Evolutionary conservation across 2,329 filamentous ascomycete genomes (phyloP).

Genomic region (Aspergillus sp.): DNA sequence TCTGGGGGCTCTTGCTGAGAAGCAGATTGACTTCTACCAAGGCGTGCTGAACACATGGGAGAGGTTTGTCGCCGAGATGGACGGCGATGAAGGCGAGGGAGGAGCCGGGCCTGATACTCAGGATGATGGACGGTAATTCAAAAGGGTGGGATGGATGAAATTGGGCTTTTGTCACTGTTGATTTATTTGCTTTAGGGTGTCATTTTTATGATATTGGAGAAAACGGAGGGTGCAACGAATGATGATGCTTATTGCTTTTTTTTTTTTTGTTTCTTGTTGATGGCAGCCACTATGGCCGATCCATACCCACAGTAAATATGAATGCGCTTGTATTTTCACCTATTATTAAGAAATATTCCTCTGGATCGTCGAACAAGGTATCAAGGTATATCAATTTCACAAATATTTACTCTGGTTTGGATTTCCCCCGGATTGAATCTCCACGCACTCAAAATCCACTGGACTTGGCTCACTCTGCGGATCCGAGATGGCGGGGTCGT

Average conservation of each 20-base stretch:
- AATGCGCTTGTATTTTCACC: background rate
- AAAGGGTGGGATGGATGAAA: background rate
- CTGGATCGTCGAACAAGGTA: no score
- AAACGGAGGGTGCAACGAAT: background rate
- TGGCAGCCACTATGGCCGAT: background rate
- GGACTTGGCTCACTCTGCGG: slow-evolving; percentile 20
- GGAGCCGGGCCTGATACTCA: background rate
- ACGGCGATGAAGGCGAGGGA: slow-evolving; percentile 50
- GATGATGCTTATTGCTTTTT: background rate
- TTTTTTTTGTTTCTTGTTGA: no score
- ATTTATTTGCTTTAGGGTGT: background rate
- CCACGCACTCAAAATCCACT: slow-evolving; percentile 23
- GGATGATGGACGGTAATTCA: background rate
- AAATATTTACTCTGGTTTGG: slow-evolving; percentile 1
- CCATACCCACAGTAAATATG: slow-evolving; percentile 1
- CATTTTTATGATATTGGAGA: background rate
- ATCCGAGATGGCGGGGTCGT: slow-evolving; percentile 24
- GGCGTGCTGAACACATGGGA: slow-evolving; percentile 81
- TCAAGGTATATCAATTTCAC: no score
- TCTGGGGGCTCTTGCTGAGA: slow-evolving; percentile 74
- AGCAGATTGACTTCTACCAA: slow-evolving; percentile 82
- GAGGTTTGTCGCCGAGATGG: slow-evolving; percentile 82
- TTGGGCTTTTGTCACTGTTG: background rate
- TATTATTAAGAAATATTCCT: no score
- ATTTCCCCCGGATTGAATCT: slow-evolving; percentile 9